Evolutionary conservation across 2,329 filamentous ascomycete genomes (phyloP).

Genomic region (Apiospora saccharicola): DNA sequence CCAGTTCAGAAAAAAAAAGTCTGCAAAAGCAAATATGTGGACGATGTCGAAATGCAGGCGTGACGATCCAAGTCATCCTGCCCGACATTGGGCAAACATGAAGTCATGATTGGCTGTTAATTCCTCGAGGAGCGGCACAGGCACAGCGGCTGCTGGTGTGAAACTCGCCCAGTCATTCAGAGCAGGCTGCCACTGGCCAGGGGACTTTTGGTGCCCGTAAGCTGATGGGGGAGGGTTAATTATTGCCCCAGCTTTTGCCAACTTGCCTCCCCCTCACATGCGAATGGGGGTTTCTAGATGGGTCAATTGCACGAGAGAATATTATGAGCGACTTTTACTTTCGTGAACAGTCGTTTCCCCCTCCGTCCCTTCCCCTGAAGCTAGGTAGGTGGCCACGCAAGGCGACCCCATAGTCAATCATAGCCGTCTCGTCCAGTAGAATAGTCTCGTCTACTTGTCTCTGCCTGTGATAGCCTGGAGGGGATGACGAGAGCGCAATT

Average conservation of each 20-base stretch:
- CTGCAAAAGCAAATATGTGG: conserved; percentile 19
- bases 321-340: conserved; percentile 5
- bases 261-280: neutral
- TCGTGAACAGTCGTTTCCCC: too few species aligned
- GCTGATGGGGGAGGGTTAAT: neutral
- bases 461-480: neutral
- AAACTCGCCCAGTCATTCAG: conserved; percentile 25
- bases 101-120: conserved; percentile 22
- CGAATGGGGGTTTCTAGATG: neutral
- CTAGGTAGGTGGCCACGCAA: neutral
- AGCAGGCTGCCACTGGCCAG: neutral
- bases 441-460: neutral
- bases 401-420: conserved; percentile 1
- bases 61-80: conserved; percentile 13
- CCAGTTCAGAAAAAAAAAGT: neutral
- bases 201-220: neutral
- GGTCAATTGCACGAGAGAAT: neutral
- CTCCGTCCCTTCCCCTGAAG: neutral
- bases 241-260: neutral
- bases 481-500: conserved; percentile 9
- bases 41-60: conserved; percentile 14
- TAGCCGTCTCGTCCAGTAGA: conserved; percentile 8
- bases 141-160: conserved; percentile 28
- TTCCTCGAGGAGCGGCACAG: conserved; percentile 22
- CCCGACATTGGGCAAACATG: conserved; percentile 5